Conservation (phyloP, 208 protist genomes). For the Wallacemonas collosoma region DNA sequence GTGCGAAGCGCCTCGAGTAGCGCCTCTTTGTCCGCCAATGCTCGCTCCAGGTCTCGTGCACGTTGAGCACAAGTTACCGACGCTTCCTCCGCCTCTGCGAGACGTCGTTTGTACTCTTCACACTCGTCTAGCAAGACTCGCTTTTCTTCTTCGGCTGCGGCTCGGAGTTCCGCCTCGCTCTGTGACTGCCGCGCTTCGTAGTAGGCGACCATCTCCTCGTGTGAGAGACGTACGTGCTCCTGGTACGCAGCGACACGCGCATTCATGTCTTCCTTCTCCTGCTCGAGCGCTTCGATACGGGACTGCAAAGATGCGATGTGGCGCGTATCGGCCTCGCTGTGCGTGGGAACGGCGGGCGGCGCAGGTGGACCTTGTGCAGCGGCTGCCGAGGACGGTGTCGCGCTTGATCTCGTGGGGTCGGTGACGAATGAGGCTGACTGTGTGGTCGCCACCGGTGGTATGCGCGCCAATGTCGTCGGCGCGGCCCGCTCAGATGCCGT, state of each 20-base stretch:
- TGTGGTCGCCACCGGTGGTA: background rate
- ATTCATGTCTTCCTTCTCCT: slow-evolving; percentile 35
- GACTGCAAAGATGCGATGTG: slow-evolving; percentile 13
- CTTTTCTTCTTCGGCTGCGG: background rate
- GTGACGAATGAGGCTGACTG: background rate
- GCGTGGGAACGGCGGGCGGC: background rate
- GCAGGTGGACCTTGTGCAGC: background rate
- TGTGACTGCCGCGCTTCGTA: slow-evolving; percentile 38
- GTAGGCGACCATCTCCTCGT: slow-evolving; percentile 45
- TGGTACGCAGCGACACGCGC: slow-evolving; percentile 34
- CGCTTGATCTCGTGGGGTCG: background rate
- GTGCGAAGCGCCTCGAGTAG: too few species aligned
- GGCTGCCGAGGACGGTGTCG: background rate
- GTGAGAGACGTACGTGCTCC: slow-evolving; percentile 33
- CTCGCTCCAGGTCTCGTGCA: slow-evolving; percentile 11
- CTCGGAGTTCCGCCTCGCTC: background rate
- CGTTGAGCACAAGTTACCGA: slow-evolving; percentile 16
- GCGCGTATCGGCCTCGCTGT: background rate
- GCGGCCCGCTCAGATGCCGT: background rate
- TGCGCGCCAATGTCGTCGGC: background rate
- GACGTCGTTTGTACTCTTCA: background rate
- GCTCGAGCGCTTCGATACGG: slow-evolving; percentile 26
- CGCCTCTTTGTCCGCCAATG: background rate
- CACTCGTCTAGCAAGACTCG: slow-evolving; percentile 11
- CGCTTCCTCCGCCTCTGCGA: slow-evolving; percentile 5